These are phyloP conservation scores for Apiospora rasikravindrae DNA, from an alignment of 2,329 filamentous ascomycete species.

Conservation along the genomic window DNA sequence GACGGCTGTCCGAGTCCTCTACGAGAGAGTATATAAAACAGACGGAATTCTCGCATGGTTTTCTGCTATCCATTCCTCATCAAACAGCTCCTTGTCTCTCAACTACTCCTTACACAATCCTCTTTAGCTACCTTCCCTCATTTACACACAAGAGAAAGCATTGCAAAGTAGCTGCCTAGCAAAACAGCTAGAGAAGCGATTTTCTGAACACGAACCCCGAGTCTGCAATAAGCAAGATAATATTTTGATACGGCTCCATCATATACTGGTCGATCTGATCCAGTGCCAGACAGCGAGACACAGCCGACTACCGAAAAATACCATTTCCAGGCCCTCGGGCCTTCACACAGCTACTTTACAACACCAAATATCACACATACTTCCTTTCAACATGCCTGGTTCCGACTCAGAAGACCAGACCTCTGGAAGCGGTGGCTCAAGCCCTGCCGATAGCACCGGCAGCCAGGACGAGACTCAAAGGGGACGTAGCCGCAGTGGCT, in stretches of 20 bases:
- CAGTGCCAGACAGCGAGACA: not conserved
- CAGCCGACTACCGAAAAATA: not conserved
- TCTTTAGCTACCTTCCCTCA: not conserved
- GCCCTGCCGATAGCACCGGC: conserved; percentile 19
- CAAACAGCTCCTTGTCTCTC: no score
- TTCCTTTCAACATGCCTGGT: not conserved
- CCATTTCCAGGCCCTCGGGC: not conserved
- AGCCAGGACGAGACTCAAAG: conserved; percentile 16
- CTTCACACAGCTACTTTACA: not conserved
- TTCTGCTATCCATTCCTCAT: not conserved
- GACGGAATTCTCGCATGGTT: not conserved
- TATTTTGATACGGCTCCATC: not conserved
- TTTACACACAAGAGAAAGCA: not conserved
- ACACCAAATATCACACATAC: not conserved
- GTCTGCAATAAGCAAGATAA: not conserved
- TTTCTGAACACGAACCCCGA: not conserved
- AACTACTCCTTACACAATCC: not conserved
- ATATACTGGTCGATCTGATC: not conserved
- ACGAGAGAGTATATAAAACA: not conserved
- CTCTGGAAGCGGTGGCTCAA: not conserved
- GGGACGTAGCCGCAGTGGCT: conserved; percentile 24
- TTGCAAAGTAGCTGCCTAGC: not conserved
- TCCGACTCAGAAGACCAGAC: conserved; percentile 4
- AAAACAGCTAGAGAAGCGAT: not conserved
- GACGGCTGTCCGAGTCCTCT: not conserved